Percentiles rank a stretch among this genome's conserved stretches.
Evolutionary conservation across 139 green algal genomes (phyloP).

Genomic region (Chlorella sp.): DNA sequence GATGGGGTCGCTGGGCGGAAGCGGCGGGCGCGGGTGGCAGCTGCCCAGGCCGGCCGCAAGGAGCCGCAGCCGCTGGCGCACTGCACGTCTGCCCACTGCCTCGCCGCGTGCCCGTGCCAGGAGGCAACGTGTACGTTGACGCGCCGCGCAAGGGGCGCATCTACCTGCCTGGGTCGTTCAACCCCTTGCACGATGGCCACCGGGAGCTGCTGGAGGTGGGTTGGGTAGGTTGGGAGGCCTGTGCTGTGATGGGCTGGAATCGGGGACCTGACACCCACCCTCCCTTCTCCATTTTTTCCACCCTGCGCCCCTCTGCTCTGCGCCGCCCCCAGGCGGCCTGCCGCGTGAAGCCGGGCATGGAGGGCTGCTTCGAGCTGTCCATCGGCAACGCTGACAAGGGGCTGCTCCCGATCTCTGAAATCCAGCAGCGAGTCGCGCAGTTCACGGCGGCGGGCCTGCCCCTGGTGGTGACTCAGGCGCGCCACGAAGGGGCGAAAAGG

Average conservation of each 20-base stretch:
- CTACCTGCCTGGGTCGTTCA: conserved; percentile 90
- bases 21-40: no score
- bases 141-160: conserved; percentile 60
- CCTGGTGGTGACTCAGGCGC: conserved; percentile 75
- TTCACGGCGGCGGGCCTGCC: conserved; percentile 65
- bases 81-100: neutral
- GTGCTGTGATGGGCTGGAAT: neutral
- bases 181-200: conserved; percentile 89
- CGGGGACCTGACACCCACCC: neutral
- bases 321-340: neutral
- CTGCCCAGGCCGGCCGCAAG: no score
- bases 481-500: no score
- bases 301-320: neutral
- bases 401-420: conserved; percentile 57
- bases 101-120: neutral
- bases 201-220: conserved; percentile 51
- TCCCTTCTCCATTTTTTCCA: neutral
- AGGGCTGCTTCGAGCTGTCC: conserved; percentile 79
- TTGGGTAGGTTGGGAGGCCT: no score
- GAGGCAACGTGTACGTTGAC: conserved; percentile 51
- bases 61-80: neutral
- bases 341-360: conserved; percentile 5
- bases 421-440: conserved; percentile 70
- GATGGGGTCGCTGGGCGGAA: no score
- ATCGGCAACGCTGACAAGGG: conserved; percentile 93